These are phyloP conservation scores for Seiridium unicorne DNA, from an alignment of 2,329 filamentous ascomycete genomes.

Conservation along the genomic window DNA sequence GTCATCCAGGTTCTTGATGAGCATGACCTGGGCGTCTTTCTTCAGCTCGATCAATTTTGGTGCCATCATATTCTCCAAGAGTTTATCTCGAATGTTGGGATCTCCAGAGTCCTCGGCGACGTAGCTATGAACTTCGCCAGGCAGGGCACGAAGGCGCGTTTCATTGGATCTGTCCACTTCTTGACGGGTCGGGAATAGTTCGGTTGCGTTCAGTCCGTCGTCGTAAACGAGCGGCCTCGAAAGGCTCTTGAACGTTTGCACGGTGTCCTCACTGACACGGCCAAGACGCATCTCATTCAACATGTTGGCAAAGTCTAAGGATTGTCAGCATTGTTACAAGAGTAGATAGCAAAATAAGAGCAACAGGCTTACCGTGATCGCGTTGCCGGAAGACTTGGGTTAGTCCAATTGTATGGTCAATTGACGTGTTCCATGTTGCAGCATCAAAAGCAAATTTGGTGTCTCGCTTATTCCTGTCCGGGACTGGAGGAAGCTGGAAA, in stretches of 20 bases:
- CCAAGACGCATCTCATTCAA: slow-evolving; percentile 97
- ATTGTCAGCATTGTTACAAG: neutral
- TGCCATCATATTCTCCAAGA: slow-evolving; percentile 91
- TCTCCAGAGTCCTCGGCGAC: slow-evolving; percentile 79
- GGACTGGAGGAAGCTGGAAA: slow-evolving; percentile 93
- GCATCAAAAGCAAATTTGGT: slow-evolving; percentile 94
- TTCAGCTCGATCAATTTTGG: slow-evolving; percentile 79
- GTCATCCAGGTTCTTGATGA: slow-evolving; percentile 99
- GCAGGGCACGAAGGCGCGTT: slow-evolving; percentile 67
- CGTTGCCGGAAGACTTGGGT: slow-evolving; percentile 96
- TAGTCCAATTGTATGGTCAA: slow-evolving; percentile 92
- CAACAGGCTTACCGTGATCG: slow-evolving; percentile 58
- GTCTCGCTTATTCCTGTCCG: slow-evolving; percentile 66
- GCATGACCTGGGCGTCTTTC: slow-evolving; percentile 93
- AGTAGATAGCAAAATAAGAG: neutral
- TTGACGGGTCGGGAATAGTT: slow-evolving; percentile 85
- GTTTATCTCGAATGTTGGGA: slow-evolving; percentile 66
- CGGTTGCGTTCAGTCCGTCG: slow-evolving; percentile 78
- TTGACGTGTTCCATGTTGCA: slow-evolving; percentile 84
- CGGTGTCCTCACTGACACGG: slow-evolving; percentile 72
- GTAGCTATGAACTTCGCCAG: slow-evolving; percentile 66
- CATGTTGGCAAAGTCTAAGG: slow-evolving; percentile 80
- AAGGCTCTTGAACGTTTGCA: slow-evolving; percentile 72
- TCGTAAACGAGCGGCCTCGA: slow-evolving; percentile 69
- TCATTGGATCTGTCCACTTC: slow-evolving; percentile 90